These are phyloP conservation scores for Cutaneotrichosporon sp. DNA, from an alignment of 1,284 basidiomycete species.

Conservation along the genomic window DNA sequence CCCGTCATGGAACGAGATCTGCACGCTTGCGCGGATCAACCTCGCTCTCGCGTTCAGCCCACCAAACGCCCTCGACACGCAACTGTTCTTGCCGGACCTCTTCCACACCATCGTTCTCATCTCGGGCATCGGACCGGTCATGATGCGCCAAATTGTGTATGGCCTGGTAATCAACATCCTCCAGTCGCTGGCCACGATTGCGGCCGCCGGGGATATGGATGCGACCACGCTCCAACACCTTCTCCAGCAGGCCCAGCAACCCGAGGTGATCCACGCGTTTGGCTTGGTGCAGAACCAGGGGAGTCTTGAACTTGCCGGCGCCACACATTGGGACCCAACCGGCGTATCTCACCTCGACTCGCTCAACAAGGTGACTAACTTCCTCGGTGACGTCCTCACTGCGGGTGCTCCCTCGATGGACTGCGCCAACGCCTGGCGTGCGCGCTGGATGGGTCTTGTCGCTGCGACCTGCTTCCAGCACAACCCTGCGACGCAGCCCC, in stretches of 20 bases:
- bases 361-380: constrained; percentile 66
- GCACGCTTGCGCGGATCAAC: constrained; percentile 70
- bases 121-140: constrained; percentile 68
- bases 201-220: constrained; percentile 42
- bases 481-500: constrained; percentile 82
- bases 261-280: constrained; percentile 67
- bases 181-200: constrained; percentile 60
- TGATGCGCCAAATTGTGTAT: constrained; percentile 75
- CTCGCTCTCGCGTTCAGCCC: constrained; percentile 70
- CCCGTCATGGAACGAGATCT: constrained; percentile 78
- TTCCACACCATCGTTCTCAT: constrained; percentile 73
- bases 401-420: constrained; percentile 64
- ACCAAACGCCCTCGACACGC: constrained; percentile 63
- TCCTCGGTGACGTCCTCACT: constrained; percentile 66
- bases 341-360: constrained; percentile 66
- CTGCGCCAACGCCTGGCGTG: constrained; percentile 84
- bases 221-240: constrained; percentile 52
- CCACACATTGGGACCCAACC: constrained; percentile 51
- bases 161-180: constrained; percentile 76
- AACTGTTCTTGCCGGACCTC: constrained; percentile 78
- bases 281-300: constrained; percentile 58
- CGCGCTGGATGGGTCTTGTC: constrained; percentile 89
- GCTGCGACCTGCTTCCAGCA: constrained; percentile 90
- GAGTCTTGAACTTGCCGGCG: constrained; percentile 25
- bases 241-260: constrained; percentile 62